Base-by-base conservation (phyloP, 257 asterid genomes). In the Solanum ahanhuiri region DNA sequence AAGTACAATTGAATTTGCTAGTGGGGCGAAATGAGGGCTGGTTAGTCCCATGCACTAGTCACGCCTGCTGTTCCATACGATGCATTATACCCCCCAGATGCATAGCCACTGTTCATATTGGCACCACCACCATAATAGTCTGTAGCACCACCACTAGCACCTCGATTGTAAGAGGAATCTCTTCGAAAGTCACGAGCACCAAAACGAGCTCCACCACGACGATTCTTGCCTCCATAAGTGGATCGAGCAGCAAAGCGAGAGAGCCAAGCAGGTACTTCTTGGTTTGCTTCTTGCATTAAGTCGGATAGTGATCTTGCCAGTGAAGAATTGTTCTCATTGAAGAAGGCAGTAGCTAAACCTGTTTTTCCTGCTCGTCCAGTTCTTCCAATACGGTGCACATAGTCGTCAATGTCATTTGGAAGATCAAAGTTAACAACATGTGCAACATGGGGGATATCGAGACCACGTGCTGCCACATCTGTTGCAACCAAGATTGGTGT, bases 401-500 rank as follows among this genome's bases (percentile, higher is more conserved):
- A 96, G 87, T 96, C 99, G 64, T 96, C 98, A 30, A 96, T 95
- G 31, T 96, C 98, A 30, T 96, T 96, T 28, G 99, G 99, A 81
- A 96, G 98, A 87, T 96, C 99, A 66, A 96, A 96, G 91, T 96
- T 96, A 87, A 96, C 93, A 41, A 96, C 99, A 77, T 96, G 99
- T 14, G 98, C 95, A 28, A 96, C 99, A 77, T 96, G 98, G 9
- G 99, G 99, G 86, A 96, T 96, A 89, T 96, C 99, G 20, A 96
- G 98, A 76, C 99, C 99, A 86, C 99, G 99, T 30, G 99, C 99
- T 23, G 99, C 99, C 73, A 96, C 99, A 48, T 96, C 99, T 2
- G 98, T 96, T 39, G 99, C 99, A 20, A 96, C 99, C 85, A 96
- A 89, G 72, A 96, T 96, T 25, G 99, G 99, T 11, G 99, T 90